Base-by-base conservation (phyloP, 345 rosid species). In the Salix exigua region DNA sequence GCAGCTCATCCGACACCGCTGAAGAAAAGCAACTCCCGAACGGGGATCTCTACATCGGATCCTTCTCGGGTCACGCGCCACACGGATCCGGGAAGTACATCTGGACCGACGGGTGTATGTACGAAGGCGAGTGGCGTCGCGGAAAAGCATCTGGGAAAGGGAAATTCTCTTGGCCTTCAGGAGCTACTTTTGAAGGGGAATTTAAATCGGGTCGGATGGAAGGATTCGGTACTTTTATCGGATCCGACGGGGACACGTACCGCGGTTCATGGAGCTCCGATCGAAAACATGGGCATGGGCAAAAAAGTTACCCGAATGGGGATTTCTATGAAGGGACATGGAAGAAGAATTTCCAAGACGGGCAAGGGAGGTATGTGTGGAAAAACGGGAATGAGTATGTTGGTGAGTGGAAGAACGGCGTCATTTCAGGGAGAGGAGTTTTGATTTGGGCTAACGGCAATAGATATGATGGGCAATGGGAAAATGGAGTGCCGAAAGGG, bases 21-120 rank as follows among this genome's bases (percentile, higher is more conserved):
- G 85, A 84, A 0, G 97, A 96, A 87, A 93, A 84, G 83, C 66
- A 71, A 2, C 89, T 92, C 0, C 95, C 92, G 0, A 96, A 96
- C 89, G 99, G 99, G 61, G 99, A 96, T 91, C 94, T 96, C 62
- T 96, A 93, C 87, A 84, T 82, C 25, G 99, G 99, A 10, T 86
- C 89, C 62, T 94, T 93, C 83, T 84, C 91, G 5, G 88, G 89
- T 0, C 89, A 84, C 80, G 89, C 83, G 55, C 99, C 98, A 1
- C 91, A 96, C 85, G 98, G 99, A 88, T 90, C 94, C 67, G 99
- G 99, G 0, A 96, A 96, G 88, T 96, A 94, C 70, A 78, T 94
- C 17, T 96, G 99, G 99, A 85, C 83, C 31, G 99, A 96, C 72
- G 99, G 99, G 10, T 96, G 98, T 86, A 94, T 94, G 98, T 96